These are phyloP conservation scores for Quaeritorhiza haematococci DNA, from an alignment of 371 early-diverging fungal genomes.

Conservation along the genomic window DNA sequence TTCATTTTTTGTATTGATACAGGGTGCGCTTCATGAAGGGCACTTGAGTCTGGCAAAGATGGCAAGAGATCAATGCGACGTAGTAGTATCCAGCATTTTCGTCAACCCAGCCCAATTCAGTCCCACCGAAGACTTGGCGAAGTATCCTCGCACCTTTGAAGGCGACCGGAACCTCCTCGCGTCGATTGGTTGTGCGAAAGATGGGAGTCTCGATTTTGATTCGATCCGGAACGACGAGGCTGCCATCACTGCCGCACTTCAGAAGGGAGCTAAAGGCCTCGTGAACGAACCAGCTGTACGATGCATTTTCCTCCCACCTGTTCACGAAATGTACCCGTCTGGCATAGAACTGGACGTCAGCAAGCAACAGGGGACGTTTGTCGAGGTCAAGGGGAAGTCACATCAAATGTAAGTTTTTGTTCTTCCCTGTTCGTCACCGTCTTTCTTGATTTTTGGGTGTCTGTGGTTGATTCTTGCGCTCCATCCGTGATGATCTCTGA, in stretches of 20 bases:
- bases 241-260: not conserved
- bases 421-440: not conserved
- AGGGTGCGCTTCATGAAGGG: slow-evolving; percentile 89
- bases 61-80: slow-evolving; percentile 59
- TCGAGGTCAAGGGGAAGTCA: slow-evolving; percentile 81
- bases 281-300: too few species aligned
- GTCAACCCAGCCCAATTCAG: slow-evolving; percentile 98
- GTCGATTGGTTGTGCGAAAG: not conserved
- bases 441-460: not conserved
- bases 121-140: slow-evolving; percentile 86
- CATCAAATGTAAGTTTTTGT: slow-evolving; percentile 58
- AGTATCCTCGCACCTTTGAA: slow-evolving; percentile 85
- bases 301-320: slow-evolving; percentile 74
- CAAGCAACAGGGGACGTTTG: slow-evolving; percentile 84
- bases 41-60: slow-evolving; percentile 68
- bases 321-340: slow-evolving; percentile 87
- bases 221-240: slow-evolving; percentile 20
- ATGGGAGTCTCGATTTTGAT: too few species aligned
- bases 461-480: not conserved
- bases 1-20: not conserved
- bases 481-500: not conserved
- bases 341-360: slow-evolving; percentile 75
- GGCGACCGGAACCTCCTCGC: slow-evolving; percentile 64
- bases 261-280: too few species aligned
- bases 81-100: slow-evolving; percentile 82